Percentiles rank a stretch among this genome's conserved stretches.
These are phyloP conservation scores for Eimeria tenella DNA, from an alignment of 169 alveolate species.

Conservation along the genomic window DNA sequence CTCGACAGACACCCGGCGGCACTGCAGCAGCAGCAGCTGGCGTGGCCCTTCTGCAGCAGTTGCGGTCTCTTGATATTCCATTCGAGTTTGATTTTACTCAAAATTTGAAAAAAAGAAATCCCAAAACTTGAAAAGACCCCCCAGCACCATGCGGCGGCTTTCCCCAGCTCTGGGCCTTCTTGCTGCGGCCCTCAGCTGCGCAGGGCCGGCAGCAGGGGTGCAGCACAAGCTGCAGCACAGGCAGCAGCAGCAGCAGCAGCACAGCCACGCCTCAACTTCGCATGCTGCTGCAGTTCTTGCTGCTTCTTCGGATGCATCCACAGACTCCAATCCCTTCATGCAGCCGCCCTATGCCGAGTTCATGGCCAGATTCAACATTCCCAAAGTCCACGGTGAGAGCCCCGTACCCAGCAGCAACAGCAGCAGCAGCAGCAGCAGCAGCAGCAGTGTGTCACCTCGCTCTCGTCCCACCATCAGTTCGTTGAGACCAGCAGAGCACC, in stretches of 20 bases:
- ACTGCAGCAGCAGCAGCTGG: conserved; percentile 9
- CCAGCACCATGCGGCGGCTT: too few species aligned
- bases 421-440: not conserved
- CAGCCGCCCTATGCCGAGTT: conserved; percentile 21
- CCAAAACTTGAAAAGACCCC: too few species aligned
- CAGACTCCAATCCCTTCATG: not conserved
- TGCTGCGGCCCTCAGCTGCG: too few species aligned
- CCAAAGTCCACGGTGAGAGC: conserved; percentile 51
- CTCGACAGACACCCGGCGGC: not conserved
- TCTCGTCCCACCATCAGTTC: not conserved
- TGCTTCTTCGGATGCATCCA: not conserved
- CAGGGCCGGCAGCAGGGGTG: too few species aligned
- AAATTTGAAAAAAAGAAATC: too few species aligned
- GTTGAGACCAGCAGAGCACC: not conserved
- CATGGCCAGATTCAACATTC: conserved; percentile 57
- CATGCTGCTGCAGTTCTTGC: not conserved
- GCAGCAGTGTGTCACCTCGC: not conserved
- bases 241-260: too few species aligned
- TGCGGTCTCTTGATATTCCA: too few species aligned
- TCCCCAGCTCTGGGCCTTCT: too few species aligned
- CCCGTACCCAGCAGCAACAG: not conserved
- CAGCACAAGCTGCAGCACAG: too few species aligned
- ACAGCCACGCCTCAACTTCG: too few species aligned
- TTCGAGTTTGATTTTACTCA: too few species aligned
- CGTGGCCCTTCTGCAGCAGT: not conserved